Percentiles rank a stretch among this genome's conserved stretches.
Evolutionary conservation across 108 stramenopile species (phyloP).

Genomic region (Craspedostauros australis): DNA sequence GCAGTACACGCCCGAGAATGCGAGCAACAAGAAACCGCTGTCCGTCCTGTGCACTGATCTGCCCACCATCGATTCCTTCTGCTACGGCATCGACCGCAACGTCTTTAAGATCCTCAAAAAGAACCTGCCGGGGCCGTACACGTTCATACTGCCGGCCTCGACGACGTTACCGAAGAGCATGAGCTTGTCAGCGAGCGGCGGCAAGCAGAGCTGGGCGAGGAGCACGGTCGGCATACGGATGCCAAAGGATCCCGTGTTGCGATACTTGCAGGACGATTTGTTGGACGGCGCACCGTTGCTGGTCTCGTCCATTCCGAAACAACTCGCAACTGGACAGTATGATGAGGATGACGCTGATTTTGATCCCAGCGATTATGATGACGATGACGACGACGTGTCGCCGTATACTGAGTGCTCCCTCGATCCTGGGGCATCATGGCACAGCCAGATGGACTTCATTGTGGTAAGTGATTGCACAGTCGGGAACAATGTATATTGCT

Average conservation of each 20-base stretch:
- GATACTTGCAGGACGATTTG: constrained; percentile 7
- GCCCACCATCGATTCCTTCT: constrained; percentile 11
- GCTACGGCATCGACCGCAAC: neutral
- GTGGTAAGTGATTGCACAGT: too few relatives aligned
- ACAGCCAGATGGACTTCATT: too few relatives aligned
- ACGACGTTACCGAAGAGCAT: constrained; percentile 1
- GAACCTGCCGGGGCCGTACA: constrained; percentile 15
- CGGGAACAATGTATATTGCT: too few relatives aligned
- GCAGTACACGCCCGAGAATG: neutral
- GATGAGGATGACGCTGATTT: too few relatives aligned
- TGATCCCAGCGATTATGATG: too few relatives aligned
- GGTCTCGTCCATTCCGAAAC: constrained; percentile 15
- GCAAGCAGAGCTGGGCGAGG: neutral
- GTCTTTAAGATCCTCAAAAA: constrained; percentile 12
- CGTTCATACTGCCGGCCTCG: constrained; percentile 12
- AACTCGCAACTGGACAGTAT: too few relatives aligned
- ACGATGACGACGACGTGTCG: too few relatives aligned
- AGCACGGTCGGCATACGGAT: constrained; percentile 13
- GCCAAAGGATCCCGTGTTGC: constrained; percentile 7
- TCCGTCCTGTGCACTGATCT: constrained; percentile 8
- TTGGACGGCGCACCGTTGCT: constrained; percentile 7
- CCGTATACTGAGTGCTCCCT: too few relatives aligned
- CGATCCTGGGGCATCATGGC: too few relatives aligned
- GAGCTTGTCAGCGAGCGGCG: neutral
- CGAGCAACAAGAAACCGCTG: constrained; percentile 5